These are phyloP conservation scores for Phytophthora palmivora DNA, from an alignment of 352 stramenopile species.

Conservation along the genomic window DNA sequence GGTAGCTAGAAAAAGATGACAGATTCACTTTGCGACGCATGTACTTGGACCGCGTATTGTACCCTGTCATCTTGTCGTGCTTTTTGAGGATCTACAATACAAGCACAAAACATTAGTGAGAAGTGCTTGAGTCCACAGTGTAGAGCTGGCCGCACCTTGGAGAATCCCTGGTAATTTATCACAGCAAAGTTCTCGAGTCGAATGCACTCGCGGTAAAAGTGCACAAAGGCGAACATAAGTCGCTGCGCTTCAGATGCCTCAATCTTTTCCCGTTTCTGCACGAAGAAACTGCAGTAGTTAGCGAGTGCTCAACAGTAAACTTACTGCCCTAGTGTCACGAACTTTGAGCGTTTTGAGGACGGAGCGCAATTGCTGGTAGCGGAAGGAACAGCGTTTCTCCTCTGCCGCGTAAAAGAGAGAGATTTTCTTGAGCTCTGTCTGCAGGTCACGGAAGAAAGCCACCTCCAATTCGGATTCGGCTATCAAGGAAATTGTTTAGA, in stretches of 20 bases:
- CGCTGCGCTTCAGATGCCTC: constrained; percentile 65
- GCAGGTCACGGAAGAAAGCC: constrained; percentile 81
- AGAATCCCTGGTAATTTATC: constrained; percentile 89
- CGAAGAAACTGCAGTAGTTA: not conserved
- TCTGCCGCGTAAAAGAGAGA: constrained; percentile 79
- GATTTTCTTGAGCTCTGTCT: constrained; percentile 82
- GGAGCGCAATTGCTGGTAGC: constrained; percentile 74
- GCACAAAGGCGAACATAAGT: constrained; percentile 85
- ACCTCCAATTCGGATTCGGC: constrained; percentile 77
- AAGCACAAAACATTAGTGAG: constrained; percentile 5
- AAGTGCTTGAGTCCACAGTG: not conserved
- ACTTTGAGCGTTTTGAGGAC: constrained; percentile 77
- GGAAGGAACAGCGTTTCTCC: constrained; percentile 77
- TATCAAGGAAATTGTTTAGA: constrained; percentile 16
- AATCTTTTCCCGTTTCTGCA: constrained; percentile 49
- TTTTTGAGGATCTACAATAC: constrained; percentile 78
- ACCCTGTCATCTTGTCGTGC: constrained; percentile 88
- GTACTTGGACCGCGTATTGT: constrained; percentile 87
- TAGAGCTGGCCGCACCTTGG: constrained; percentile 52
- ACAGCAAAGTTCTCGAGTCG: constrained; percentile 86
- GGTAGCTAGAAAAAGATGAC: constrained; percentile 82
- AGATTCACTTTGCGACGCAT: constrained; percentile 86
- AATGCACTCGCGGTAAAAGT: constrained; percentile 85
- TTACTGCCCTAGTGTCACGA: not conserved
- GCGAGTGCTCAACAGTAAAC: not conserved